phyloP scores from a whole-genome alignment of 2,329 filamentous ascomycete genomes.

The Phyllosticta citrichinensis region DNA sequence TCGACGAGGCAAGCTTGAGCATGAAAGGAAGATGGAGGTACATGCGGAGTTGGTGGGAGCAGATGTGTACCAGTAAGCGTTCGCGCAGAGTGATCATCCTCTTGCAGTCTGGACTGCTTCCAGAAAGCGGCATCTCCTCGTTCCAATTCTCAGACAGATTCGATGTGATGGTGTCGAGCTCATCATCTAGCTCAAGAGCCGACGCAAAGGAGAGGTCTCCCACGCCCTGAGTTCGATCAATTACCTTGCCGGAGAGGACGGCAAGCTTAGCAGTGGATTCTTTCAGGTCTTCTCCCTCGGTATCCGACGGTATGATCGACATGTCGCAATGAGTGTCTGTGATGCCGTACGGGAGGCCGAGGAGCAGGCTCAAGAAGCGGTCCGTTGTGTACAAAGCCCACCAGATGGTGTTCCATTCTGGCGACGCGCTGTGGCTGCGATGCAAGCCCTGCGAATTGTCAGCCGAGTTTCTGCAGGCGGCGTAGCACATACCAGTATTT shows the following conservation, averaged over 20 bases:
- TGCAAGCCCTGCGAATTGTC: constrained; percentile 24
- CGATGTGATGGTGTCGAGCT: constrained; percentile 30
- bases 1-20: constrained; percentile 22
- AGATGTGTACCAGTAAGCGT: constrained; percentile 32
- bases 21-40: constrained; percentile 39
- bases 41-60: constrained; percentile 35
- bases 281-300: neutral
- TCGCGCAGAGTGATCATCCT: constrained; percentile 21
- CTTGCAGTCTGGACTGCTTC: constrained; percentile 23
- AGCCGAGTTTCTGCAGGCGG: neutral
- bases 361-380: constrained; percentile 41
- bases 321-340: constrained; percentile 30
- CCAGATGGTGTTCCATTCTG: constrained; percentile 29
- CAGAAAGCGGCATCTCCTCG: constrained; percentile 20
- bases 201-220: constrained; percentile 26
- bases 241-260: constrained; percentile 32
- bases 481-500: constrained; percentile 38
- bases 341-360: constrained; percentile 42
- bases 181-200: constrained; percentile 33
- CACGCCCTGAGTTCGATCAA: constrained; percentile 33
- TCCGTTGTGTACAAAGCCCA: constrained; percentile 36
- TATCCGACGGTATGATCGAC: constrained; percentile 11
- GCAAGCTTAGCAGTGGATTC: constrained; percentile 26
- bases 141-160: constrained; percentile 31
- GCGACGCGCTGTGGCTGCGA: constrained; percentile 24